A percentile compares a stretch with the other conserved stretches of the same genome.
Evolutionary conservation across 2,329 filamentous ascomycete genomes (phyloP).

Genomic region (Pseudocercospora pini-densiflorae): DNA sequence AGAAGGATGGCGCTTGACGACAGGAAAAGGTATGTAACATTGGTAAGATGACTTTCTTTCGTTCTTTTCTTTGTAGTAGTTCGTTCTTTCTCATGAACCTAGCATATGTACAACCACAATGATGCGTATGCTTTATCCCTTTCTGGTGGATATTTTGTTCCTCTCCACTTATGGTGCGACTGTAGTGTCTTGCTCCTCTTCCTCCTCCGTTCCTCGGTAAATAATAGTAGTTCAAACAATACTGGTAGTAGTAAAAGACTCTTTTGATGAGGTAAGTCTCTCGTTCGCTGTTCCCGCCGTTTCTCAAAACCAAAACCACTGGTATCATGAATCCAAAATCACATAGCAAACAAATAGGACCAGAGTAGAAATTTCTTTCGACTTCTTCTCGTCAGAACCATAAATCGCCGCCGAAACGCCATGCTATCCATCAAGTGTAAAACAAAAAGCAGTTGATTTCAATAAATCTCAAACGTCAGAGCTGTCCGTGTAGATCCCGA

Average conservation of each 20-base stretch:
- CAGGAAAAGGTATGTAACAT: background rate
- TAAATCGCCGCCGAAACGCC: constrained; percentile 8
- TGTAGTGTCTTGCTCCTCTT: background rate
- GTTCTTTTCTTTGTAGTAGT: background rate
- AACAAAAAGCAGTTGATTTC: background rate
- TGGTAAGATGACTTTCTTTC: background rate
- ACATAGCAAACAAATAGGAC: background rate
- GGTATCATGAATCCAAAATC: constrained; percentile 6
- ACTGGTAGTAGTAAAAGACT: background rate
- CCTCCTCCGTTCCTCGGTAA: background rate
- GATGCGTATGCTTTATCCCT: background rate
- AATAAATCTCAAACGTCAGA: background rate
- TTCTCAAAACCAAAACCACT: background rate
- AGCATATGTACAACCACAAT: background rate
- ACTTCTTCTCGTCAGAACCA: background rate
- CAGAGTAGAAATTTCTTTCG: background rate
- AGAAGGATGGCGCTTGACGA: background rate
- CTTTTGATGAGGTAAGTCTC: background rate
- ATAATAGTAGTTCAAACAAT: constrained; percentile 3
- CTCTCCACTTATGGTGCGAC: background rate
- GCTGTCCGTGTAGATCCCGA: background rate
- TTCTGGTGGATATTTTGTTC: background rate
- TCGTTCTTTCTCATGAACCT: background rate
- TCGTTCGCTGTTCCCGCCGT: background rate
- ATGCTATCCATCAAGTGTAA: constrained; percentile 3